These are phyloP conservation scores for Candida buenavistaensis DNA, from an alignment of 1,139 yeast species.

Conservation along the genomic window DNA sequence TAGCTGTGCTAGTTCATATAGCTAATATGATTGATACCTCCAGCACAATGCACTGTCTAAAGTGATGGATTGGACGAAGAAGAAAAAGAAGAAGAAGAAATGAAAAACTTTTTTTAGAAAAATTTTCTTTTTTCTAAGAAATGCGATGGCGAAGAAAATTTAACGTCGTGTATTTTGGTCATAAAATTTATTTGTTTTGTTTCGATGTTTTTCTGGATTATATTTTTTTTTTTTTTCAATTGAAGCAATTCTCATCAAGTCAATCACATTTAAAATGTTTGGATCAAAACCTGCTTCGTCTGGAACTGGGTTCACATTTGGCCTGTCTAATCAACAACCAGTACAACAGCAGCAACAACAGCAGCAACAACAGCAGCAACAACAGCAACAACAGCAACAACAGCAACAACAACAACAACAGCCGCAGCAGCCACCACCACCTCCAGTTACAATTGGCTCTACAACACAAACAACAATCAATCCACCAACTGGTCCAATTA, in stretches of 20 bases:
- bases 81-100: conserved; percentile 19
- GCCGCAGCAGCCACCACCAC: conserved; percentile 6
- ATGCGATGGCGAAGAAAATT: conserved; percentile 7
- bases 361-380: conserved; percentile 2
- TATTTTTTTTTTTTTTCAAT: too few relatives aligned
- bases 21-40: conserved; percentile 11
- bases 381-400: conserved; percentile 9
- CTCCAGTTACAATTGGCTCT: conserved; percentile 8
- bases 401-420: conserved; percentile 9
- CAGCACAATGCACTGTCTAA: conserved; percentile 50
- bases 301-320: conserved; percentile 15
- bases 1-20: conserved; percentile 8
- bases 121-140: conserved; percentile 1
- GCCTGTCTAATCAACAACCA: conserved; percentile 8
- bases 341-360: too few relatives aligned
- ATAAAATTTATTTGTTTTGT: too few relatives aligned
- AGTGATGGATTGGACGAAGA: conserved; percentile 57
- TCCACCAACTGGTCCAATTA: conserved; percentile 10
- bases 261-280: conserved; percentile 14
- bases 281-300: conserved; percentile 14
- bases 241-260: too few relatives aligned
- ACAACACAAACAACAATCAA: conserved; percentile 9
- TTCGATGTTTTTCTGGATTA: too few relatives aligned
- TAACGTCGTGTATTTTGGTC: too few relatives aligned
- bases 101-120: conserved; percentile 7